Conservation (phyloP, 352 stramenopile species). For the Phytophthora niederhauseri region DNA sequence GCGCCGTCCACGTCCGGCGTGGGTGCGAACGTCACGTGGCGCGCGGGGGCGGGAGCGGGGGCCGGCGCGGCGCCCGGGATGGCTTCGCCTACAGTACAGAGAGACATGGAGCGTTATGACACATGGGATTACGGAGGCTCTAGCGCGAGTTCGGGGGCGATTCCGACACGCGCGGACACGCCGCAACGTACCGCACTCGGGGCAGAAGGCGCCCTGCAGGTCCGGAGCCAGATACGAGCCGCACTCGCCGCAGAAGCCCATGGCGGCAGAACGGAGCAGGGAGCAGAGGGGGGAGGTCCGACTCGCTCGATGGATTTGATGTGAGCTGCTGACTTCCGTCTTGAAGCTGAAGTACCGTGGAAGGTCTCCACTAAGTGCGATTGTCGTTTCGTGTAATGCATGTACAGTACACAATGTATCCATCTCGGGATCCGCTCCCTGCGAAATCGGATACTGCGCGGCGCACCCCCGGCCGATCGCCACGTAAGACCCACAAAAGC, state of each 20-base stretch:
- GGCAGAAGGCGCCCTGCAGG: constrained; percentile 68
- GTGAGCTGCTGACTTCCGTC: neutral
- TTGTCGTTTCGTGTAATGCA: neutral
- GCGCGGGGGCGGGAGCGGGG: constrained; percentile 8
- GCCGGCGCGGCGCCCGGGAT: constrained; percentile 26
- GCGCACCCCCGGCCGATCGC: neutral
- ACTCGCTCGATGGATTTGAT: neutral
- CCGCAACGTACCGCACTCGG: constrained; percentile 68
- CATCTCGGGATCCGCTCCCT: neutral
- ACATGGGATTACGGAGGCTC: constrained; percentile 5
- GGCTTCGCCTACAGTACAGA: constrained; percentile 21
- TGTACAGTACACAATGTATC: neutral
- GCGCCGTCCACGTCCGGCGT: constrained; percentile 28
- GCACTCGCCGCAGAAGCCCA: constrained; percentile 89
- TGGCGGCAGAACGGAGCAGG: constrained; percentile 20
- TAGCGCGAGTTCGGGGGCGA: constrained; percentile 1
- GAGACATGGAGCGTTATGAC: constrained; percentile 7
- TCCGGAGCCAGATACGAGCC: constrained; percentile 64
- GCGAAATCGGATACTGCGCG: no score
- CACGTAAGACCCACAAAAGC: neutral
- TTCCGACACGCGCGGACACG: constrained; percentile 1
- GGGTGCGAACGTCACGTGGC: constrained; percentile 29
- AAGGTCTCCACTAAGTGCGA: neutral
- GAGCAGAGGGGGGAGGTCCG: neutral
- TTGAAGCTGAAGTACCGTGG: constrained; percentile 9